A percentile compares a stretch with the other conserved stretches of the same genome.
Evolutionary conservation across 257 asterid species (phyloP).

Genomic region (Solanum habrochaites): DNA sequence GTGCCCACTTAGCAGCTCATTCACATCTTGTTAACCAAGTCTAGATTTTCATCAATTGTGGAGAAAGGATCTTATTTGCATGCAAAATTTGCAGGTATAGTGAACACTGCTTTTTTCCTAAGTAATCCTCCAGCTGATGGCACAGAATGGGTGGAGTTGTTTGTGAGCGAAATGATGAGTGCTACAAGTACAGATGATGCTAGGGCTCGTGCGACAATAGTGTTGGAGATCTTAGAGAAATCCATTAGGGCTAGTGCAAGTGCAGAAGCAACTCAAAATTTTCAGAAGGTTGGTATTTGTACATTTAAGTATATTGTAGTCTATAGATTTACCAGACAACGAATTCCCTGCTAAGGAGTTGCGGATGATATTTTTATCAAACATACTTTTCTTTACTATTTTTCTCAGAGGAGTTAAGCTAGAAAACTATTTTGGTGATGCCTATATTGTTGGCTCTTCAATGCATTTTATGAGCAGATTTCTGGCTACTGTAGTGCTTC

Average conservation of each 20-base stretch:
- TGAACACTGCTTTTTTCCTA: constrained; percentile 16
- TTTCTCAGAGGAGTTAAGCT: not conserved
- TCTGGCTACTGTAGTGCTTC: not conserved
- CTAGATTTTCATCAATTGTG: not conserved
- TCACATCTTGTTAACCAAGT: not conserved
- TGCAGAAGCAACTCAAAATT: constrained; percentile 37
- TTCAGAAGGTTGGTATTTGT: constrained; percentile 42
- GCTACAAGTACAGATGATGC: constrained; percentile 78
- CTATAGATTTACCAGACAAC: not conserved
- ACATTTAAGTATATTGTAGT: not conserved
- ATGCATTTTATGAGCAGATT: not conserved
- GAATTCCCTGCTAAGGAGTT: not conserved
- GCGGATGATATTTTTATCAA: not conserved
- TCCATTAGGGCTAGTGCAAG: constrained; percentile 34
- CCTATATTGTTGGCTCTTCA: not conserved
- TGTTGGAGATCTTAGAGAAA: constrained; percentile 61
- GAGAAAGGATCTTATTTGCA: not conserved
- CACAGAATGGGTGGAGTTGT: constrained; percentile 66
- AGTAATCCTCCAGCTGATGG: constrained; percentile 48
- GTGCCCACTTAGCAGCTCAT: not conserved
- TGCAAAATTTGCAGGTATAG: constrained; percentile 18
- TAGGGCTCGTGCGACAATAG: constrained; percentile 39
- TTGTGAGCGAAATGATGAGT: constrained; percentile 58
- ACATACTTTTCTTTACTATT: not conserved
- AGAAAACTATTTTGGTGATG: not conserved